Base-by-base conservation (phyloP, 495 filamentous ascomycete species). In the Penicillium lagena region DNA sequence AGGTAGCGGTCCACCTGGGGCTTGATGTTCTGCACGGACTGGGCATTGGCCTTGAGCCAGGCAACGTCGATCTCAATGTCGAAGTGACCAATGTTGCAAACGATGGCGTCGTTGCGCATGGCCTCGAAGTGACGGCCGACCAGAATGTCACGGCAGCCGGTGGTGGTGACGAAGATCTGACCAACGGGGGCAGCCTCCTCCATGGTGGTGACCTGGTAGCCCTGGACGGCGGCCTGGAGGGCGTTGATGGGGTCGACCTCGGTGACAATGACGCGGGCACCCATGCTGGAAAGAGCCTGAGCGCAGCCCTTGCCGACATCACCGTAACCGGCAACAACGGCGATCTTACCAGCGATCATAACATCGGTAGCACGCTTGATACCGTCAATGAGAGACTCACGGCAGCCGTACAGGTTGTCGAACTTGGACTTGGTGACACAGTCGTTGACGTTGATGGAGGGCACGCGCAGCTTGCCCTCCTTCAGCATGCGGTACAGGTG, bases 11-110 rank as follows among this genome's bases (percentile, higher is more conserved):
- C 93, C 55, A 98, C 93, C 76, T 98, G 93, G 61, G 93, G 93
- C 82, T 98, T 98, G 82, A 98, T 96, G 81, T 93, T 95, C 78
- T 93, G 86, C 17, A 87, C 83, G 62, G 84, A 89, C 72, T 86
- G 82, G 57, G 85, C 79, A 70, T 95, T 97, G 68, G 82, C 82
- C 87, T 98, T 97, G 69, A 98, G 77, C 94, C 94, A 98, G 50
- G 93, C 93, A 74, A 98, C 93, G 72, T 98, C 93, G 62, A 98
- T 98, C 76, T 98, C 93, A 59, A 96, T 94, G 68, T 98, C 93
- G 73, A 98, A 98, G 79, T 98, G 93, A 65, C 93, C 93, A 74
- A 98, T 98, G 80, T 98, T 98, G 88, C 94, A 98, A 52, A 98
- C 90, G 59, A 98, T 96, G 63, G 93, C 93, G 61, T 98, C 93